Evolutionary conservation across 1,139 yeast genomes (phyloP), one percentile per base, ranked within the genome.

Genomic region (Barnettozyma hawaiiensis): DNA sequence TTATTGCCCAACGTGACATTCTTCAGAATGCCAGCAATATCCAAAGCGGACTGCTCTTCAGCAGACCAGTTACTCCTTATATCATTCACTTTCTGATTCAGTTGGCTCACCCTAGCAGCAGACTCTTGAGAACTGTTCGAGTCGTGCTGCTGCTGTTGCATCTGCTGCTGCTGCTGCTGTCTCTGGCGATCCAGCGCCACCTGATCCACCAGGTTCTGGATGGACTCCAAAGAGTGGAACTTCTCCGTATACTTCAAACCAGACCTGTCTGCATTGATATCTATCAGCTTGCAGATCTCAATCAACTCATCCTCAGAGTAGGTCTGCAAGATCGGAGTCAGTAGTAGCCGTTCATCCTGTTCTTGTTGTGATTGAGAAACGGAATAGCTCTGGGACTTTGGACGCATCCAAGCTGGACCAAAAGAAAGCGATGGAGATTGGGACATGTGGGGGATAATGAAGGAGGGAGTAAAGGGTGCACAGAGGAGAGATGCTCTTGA

Each of bases 291-390:
- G 75, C 80, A 79, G 16, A 78, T 72, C 31, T 69, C 65, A 47
- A 79, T 68, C 50, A 79, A 72, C 49, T 79, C 78, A 28, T 72
- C 70, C 60, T 77, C 65, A 12, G 75, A 56, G 51, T 79, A 79
- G 10, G 45, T 43, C 31, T 38, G 31, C 6, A 40, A 33, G 22
- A 31, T 37, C 9, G 41, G 28, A 9, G 5, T 28, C 20, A 24
- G 22, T n/a, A n/a, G n/a, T n/a, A n/a, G n/a, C n/a, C n/a, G n/a
- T n/a, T n/a, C n/a, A n/a, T n/a, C n/a, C n/a, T n/a, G n/a, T n/a
- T n/a, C n/a, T n/a, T n/a, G n/a, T 27, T 26, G 41, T 33, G 18
- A 20, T 31, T 42, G 35, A 3, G 42, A 39, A 10, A 39, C 36
- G n/a, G n/a, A n/a, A n/a, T 43, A 50, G 52, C 15, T 57, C 43